Evolutionary conservation across 1,139 yeast genomes (phyloP).

Genomic region (Geotrichum carabidarum): DNA sequence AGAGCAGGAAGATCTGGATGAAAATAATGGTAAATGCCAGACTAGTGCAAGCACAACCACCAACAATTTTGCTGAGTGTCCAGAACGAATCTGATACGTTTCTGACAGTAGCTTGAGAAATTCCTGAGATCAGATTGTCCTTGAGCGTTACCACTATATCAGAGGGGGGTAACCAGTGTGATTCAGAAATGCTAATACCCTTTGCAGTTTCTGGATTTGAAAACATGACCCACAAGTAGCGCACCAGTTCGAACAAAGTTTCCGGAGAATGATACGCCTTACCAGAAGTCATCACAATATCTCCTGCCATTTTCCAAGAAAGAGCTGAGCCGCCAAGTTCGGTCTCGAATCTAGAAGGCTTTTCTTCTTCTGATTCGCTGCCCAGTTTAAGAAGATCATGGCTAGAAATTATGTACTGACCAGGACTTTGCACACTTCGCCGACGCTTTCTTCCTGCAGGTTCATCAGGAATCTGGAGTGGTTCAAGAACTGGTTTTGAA

Average conservation of each 20-base stretch:
- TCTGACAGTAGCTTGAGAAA: conserved; percentile 1
- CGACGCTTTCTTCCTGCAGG: conserved; percentile 4
- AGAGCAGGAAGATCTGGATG: conserved; percentile 29
- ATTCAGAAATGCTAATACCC: conserved; percentile 8
- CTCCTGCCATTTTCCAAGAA: conserved; percentile 32
- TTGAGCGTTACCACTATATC: conserved; percentile 26
- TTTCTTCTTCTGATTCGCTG: background rate
- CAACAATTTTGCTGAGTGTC: conserved; percentile 4
- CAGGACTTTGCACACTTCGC: conserved; percentile 12
- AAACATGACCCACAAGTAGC: conserved; percentile 19
- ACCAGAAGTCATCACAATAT: conserved; percentile 22
- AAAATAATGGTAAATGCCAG: conserved; percentile 26
- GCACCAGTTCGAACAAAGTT: conserved; percentile 7
- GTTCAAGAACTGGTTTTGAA: background rate
- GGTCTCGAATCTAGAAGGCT: background rate
- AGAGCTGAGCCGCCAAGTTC: conserved; percentile 26
- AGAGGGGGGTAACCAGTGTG: conserved; percentile 27
- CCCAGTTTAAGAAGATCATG: conserved; percentile 10
- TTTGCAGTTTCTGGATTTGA: conserved; percentile 17
- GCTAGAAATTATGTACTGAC: conserved; percentile 9
- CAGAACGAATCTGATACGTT: conserved; percentile 2
- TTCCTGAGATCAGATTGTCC: conserved; percentile 3
- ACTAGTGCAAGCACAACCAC: conserved; percentile 19
- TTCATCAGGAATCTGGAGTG: background rate
- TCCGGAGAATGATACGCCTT: conserved; percentile 7